These are phyloP conservation scores for Plectosphaerella cucumerina DNA, from an alignment of 2,329 filamentous ascomycete genomes.

Conservation along the genomic window DNA sequence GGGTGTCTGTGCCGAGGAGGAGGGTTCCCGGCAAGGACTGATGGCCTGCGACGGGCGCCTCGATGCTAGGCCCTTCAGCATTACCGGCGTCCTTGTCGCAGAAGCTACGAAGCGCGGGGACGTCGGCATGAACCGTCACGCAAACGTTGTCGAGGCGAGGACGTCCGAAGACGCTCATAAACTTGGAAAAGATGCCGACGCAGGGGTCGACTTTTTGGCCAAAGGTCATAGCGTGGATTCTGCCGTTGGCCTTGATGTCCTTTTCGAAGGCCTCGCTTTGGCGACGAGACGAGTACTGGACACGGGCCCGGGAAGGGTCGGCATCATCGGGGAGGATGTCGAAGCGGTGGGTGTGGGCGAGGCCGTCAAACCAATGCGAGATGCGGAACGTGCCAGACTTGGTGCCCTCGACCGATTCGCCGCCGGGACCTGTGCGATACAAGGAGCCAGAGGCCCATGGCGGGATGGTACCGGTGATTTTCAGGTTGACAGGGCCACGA, in stretches of 20 bases:
- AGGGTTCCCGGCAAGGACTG: slow-evolving; percentile 36
- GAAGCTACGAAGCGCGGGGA: slow-evolving; percentile 48
- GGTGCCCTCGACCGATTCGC: slow-evolving; percentile 55
- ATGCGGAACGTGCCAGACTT: slow-evolving; percentile 54
- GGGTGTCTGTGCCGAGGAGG: slow-evolving; percentile 55
- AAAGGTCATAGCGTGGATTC: slow-evolving; percentile 56
- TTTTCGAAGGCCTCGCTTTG: slow-evolving; percentile 62
- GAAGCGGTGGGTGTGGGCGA: slow-evolving; percentile 68
- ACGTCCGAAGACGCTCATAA: slow-evolving; percentile 55
- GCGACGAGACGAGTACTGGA: slow-evolving; percentile 68
- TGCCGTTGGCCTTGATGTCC: slow-evolving; percentile 56
- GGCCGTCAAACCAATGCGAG: slow-evolving; percentile 79
- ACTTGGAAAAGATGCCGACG: slow-evolving; percentile 66
- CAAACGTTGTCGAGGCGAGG: slow-evolving; percentile 50
- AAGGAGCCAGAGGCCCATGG: slow-evolving; percentile 66
- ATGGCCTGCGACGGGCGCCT: slow-evolving; percentile 3
- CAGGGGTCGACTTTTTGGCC: slow-evolving; percentile 71
- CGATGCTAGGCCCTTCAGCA: not conserved
- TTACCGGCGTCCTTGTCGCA: not conserved
- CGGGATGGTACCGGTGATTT: slow-evolving; percentile 64
- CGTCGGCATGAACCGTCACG: slow-evolving; percentile 61
- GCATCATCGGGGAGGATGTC: slow-evolving; percentile 48
- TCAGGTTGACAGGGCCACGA: slow-evolving; percentile 57
- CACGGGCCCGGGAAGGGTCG: slow-evolving; percentile 27
- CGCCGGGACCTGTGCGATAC: slow-evolving; percentile 71